Evolutionary conservation across 495 filamentous ascomycete species (phyloP).

Genomic region (Platismatia glauca): DNA sequence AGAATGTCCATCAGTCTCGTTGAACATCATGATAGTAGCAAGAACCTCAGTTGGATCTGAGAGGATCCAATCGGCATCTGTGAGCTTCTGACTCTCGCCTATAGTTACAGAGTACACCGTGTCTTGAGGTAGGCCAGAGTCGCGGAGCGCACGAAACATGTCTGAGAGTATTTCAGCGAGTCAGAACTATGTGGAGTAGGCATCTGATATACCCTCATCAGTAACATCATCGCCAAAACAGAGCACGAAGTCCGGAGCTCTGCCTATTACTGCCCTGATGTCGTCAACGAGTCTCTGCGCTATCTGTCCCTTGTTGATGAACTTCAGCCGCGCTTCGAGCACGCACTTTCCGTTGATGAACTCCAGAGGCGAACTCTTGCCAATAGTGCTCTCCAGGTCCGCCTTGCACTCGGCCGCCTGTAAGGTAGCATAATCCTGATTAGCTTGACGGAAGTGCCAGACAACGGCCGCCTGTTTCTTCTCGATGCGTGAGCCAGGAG

Average conservation of each 20-base stretch:
- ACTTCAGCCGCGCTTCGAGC: conserved; percentile 87
- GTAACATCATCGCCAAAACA: conserved; percentile 94
- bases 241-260: conserved; percentile 66
- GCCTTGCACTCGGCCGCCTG: conserved; percentile 69
- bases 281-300: conserved; percentile 64
- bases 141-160: conserved; percentile 58
- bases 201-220: conserved; percentile 64
- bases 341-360: conserved; percentile 96
- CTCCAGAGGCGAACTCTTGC: conserved; percentile 73
- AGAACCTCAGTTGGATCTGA: conserved; percentile 83
- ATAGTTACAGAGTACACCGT: conserved; percentile 82
- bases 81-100: conserved; percentile 77
- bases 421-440: conserved; percentile 69
- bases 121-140: conserved; percentile 44
- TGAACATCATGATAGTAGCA: conserved; percentile 62
- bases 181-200: neutral
- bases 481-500: conserved; percentile 86
- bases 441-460: conserved; percentile 92
- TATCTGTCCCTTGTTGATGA: conserved; percentile 95
- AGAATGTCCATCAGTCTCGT: conserved; percentile 17
- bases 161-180: conserved; percentile 26
- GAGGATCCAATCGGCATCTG: conserved; percentile 77
- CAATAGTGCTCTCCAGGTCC: conserved; percentile 49
- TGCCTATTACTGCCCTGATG: conserved; percentile 33
- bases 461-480: conserved; percentile 85